A percentile compares a stretch with the other conserved stretches of the same genome.
These are phyloP conservation scores for Dentipellis sp. DNA, from an alignment of 768 basidiomycete genomes.

Conservation along the genomic window DNA sequence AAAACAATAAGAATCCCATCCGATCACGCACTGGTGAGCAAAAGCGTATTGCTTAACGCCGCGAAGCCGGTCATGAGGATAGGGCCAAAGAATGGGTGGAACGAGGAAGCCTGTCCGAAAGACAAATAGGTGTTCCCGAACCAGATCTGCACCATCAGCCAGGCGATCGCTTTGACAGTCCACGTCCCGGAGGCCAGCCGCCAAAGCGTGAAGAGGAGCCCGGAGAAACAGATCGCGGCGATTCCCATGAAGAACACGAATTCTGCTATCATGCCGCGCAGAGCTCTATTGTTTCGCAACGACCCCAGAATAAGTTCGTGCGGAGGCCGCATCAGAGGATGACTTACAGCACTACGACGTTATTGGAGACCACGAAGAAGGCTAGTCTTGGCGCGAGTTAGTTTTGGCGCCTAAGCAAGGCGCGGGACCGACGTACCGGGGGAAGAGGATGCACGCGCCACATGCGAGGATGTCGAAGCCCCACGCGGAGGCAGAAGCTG, in stretches of 20 bases:
- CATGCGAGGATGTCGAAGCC: constrained; percentile 82
- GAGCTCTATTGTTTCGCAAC: constrained; percentile 35
- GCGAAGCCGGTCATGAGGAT: constrained; percentile 78
- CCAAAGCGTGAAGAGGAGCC: constrained; percentile 50
- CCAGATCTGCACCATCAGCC: constrained; percentile 86
- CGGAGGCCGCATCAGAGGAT: background rate
- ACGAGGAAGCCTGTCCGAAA: constrained; percentile 31
- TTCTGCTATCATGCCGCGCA: constrained; percentile 76
- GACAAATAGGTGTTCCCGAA: constrained; percentile 68
- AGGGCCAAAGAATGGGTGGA: constrained; percentile 57
- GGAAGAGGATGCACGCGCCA: constrained; percentile 79
- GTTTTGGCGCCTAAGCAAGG: background rate
- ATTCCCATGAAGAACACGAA: constrained; percentile 75
- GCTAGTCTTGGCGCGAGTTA: constrained; percentile 39
- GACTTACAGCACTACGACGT: constrained; percentile 66
- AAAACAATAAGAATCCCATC: background rate
- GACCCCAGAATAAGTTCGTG: background rate
- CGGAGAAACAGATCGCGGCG: constrained; percentile 75
- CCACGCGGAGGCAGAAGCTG: constrained; percentile 35
- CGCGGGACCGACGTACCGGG: constrained; percentile 36
- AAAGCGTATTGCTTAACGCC: constrained; percentile 65
- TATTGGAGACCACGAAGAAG: constrained; percentile 73
- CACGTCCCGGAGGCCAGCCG: constrained; percentile 35
- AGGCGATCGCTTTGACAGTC: constrained; percentile 49
- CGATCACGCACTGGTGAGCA: constrained; percentile 57